Percentiles rank a stretch among this genome's conserved stretches.
Conservation (phyloP, 306 rosid species). For the Morella rubra region DNA sequence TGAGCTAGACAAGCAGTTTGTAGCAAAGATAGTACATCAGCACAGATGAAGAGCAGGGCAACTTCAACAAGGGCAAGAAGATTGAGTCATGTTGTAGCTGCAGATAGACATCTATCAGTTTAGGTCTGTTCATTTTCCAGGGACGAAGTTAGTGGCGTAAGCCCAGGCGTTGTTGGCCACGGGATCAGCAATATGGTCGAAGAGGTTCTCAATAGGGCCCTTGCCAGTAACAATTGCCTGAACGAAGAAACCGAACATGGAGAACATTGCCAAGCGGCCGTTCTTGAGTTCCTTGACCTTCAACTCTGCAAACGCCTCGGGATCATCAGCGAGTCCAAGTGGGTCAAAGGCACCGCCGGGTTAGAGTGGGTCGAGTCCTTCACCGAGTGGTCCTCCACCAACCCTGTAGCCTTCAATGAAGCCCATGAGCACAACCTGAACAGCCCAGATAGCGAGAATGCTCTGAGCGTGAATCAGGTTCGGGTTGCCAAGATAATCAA, state of each 20-base stretch:
- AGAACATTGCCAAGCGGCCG: conserved; percentile 84
- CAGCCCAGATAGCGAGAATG: conserved; percentile 93
- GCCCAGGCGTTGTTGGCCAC: conserved; percentile 96
- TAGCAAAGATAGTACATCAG: conserved; percentile 36
- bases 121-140: conserved; percentile 65
- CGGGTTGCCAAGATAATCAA: conserved; percentile 95
- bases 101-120: conserved; percentile 10
- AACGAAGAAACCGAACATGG: conserved; percentile 93
- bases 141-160: conserved; percentile 89
- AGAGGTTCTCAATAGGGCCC: conserved; percentile 86
- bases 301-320: conserved; percentile 94
- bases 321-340: conserved; percentile 93
- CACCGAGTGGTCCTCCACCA: conserved; percentile 98
- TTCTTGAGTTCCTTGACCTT: conserved; percentile 91
- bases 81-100: conserved; percentile 26
- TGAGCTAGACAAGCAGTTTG: conserved; percentile 37
- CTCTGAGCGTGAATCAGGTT: conserved; percentile 92
- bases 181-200: conserved; percentile 83
- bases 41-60: conserved; percentile 35
- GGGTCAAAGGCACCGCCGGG: conserved; percentile 98
- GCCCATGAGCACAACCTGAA: conserved; percentile 95
- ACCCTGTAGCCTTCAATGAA: conserved; percentile 87
- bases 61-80: conserved; percentile 35
- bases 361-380: conserved; percentile 92
- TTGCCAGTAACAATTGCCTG: conserved; percentile 96